A percentile compares a stretch with the other conserved stretches of the same genome.
These are phyloP conservation scores for Artemisia tridentata DNA, from an alignment of 129 eudicot genomes.

Conservation along the genomic window DNA sequence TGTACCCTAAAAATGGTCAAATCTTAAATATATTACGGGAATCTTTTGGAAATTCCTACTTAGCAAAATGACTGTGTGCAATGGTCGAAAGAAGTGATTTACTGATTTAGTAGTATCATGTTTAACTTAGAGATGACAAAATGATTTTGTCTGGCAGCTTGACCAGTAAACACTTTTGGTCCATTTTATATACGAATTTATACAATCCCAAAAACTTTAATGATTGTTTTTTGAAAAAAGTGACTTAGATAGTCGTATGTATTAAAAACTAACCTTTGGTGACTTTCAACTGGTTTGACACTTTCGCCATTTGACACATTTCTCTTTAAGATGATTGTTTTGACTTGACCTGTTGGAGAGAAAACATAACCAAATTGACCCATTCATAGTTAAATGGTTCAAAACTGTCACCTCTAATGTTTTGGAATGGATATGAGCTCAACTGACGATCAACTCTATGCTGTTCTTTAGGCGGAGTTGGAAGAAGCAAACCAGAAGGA, in stretches of 20 bases:
- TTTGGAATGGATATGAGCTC: background rate
- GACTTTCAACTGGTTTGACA: too few relatives aligned
- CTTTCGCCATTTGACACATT: too few relatives aligned
- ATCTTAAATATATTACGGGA: background rate
- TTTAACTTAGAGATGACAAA: background rate
- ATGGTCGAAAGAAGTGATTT: background rate
- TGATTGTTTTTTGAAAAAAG: background rate
- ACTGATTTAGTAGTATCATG: background rate
- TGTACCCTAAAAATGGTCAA: background rate
- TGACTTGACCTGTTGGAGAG: background rate
- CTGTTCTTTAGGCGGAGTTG: constrained; percentile 51
- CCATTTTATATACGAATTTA: too few relatives aligned
- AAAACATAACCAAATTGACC: background rate
- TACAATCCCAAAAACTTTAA: too few relatives aligned
- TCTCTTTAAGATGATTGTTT: too few relatives aligned
- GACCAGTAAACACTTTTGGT: too few relatives aligned
- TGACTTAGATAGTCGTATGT: background rate
- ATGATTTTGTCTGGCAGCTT: too few relatives aligned
- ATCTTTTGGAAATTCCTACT: background rate
- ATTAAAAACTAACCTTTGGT: background rate
- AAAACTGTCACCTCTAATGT: background rate
- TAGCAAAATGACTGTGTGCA: background rate
- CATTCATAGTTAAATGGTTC: background rate
- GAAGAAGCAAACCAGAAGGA: constrained; percentile 61
- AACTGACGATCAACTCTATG: background rate